Conservation (phyloP, 1,139 yeast genomes). For the Taiozyma onychis region DNA sequence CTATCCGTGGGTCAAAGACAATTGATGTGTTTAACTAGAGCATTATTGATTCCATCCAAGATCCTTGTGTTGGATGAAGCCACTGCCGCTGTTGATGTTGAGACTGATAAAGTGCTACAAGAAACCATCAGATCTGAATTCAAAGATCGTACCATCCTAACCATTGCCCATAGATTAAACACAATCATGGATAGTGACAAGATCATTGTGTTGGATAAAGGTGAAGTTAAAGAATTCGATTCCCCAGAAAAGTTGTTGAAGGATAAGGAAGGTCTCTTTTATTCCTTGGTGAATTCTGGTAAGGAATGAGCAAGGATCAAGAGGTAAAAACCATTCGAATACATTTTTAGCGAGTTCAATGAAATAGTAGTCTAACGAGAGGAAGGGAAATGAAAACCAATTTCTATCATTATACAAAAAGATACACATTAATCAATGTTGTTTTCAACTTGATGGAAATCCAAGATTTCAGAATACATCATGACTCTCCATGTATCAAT, state of each 20-base stretch:
- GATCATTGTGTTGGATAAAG: conserved; percentile 81
- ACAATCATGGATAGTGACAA: conserved; percentile 90
- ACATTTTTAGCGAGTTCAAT: neutral
- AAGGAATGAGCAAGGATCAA: neutral
- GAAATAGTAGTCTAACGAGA: neutral
- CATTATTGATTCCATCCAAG: conserved; percentile 71
- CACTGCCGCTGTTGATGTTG: conserved; percentile 96
- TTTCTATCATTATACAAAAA: neutral
- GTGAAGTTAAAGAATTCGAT: conserved; percentile 84
- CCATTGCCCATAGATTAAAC: conserved; percentile 92
- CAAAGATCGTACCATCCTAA: conserved; percentile 81
- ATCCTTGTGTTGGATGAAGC: conserved; percentile 90
- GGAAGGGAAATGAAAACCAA: neutral
- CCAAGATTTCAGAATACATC: conserved; percentile 97
- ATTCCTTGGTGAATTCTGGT: conserved; percentile 42
- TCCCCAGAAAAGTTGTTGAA: conserved; percentile 65
- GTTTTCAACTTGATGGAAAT: conserved; percentile 59
- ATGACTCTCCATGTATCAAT: conserved; percentile 98
- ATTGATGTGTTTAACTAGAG: conserved; percentile 86
- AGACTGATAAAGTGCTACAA: conserved; percentile 84
- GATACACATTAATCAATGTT: conserved; percentile 2
- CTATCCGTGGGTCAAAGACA: conserved; percentile 91
- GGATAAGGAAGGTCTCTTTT: conserved; percentile 66
- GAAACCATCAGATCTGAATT: conserved; percentile 83
- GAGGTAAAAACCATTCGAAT: neutral